Conservation (phyloP, 345 rosid species). For the Acer negundo region DNA sequence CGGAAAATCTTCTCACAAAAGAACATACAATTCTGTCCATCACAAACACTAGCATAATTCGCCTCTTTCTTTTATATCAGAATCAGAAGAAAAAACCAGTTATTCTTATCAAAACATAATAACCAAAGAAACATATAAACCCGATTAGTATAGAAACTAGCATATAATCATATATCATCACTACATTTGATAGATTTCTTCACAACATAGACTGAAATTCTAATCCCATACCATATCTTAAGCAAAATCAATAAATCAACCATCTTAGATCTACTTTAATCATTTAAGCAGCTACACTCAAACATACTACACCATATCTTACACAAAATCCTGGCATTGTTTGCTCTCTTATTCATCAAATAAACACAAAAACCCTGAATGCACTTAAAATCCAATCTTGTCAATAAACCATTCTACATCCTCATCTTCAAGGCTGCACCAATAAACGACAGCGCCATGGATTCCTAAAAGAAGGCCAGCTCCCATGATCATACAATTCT, state of each 20-base stretch:
- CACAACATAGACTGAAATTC: neutral
- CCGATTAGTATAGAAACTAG: neutral
- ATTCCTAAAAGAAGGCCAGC: neutral
- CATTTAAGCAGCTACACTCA: neutral
- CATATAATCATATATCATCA: neutral
- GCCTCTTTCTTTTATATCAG: neutral
- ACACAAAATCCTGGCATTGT: neutral
- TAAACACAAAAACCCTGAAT: neutral
- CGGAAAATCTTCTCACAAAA: neutral
- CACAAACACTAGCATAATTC: neutral
- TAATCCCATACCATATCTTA: neutral
- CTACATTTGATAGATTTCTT: neutral
- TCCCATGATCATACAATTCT: neutral
- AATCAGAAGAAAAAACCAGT: neutral
- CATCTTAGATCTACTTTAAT: neutral
- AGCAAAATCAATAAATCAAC: neutral
- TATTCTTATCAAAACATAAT: neutral
- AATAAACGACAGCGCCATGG: neutral
- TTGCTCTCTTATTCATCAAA: too few relatives aligned
- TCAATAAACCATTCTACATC: conserved; percentile 4
- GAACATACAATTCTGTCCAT: neutral
- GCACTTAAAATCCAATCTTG: neutral
- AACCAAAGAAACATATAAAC: neutral
- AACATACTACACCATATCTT: neutral
- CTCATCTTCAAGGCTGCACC: neutral